Conservation (phyloP, 495 filamentous ascomycete genomes). For the Daldinia decipiens region DNA sequence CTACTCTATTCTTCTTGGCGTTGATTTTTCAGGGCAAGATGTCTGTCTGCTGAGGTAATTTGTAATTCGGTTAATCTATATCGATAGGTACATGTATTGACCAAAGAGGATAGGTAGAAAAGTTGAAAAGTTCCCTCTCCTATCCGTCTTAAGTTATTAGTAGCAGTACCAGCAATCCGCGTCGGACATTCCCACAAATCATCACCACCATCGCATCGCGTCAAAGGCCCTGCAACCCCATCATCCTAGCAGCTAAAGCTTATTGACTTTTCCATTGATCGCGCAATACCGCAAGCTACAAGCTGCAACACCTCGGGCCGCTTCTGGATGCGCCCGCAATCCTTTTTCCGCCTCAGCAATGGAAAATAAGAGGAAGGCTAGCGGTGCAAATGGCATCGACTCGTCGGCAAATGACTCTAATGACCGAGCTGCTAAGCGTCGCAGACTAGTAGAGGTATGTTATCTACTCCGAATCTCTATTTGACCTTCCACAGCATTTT, state of each 20-base stretch:
- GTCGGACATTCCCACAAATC: slow-evolving; percentile 39
- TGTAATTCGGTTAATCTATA: slow-evolving; percentile 4
- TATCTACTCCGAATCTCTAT: slow-evolving; percentile 14
- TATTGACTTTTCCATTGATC: slow-evolving; percentile 22
- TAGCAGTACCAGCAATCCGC: slow-evolving; percentile 28
- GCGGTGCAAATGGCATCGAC: slow-evolving; percentile 51
- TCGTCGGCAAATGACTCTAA: slow-evolving; percentile 53
- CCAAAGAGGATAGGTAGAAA: slow-evolving; percentile 6
- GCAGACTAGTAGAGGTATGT: slow-evolving; percentile 49
- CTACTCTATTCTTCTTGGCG: slow-evolving; percentile 8
- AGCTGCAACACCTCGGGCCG: background rate
- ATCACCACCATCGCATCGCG: slow-evolving; percentile 42
- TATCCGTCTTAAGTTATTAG: slow-evolving; percentile 7
- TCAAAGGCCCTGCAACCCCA: slow-evolving; percentile 34
- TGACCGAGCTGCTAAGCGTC: slow-evolving; percentile 68
- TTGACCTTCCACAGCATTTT: slow-evolving; percentile 28
- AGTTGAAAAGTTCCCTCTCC: background rate
- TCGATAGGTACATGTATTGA: background rate
- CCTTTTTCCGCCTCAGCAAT: slow-evolving; percentile 52
- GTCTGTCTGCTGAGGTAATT: slow-evolving; percentile 1
- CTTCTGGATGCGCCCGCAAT: slow-evolving; percentile 25
- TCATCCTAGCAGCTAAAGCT: slow-evolving; percentile 15
- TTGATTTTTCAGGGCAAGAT: slow-evolving; percentile 3
- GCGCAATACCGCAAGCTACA: background rate
- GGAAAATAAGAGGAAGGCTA: slow-evolving; percentile 76